These are phyloP conservation scores for Tulasnella sp. DNA, from an alignment of 768 basidiomycete species.

Conservation along the genomic window DNA sequence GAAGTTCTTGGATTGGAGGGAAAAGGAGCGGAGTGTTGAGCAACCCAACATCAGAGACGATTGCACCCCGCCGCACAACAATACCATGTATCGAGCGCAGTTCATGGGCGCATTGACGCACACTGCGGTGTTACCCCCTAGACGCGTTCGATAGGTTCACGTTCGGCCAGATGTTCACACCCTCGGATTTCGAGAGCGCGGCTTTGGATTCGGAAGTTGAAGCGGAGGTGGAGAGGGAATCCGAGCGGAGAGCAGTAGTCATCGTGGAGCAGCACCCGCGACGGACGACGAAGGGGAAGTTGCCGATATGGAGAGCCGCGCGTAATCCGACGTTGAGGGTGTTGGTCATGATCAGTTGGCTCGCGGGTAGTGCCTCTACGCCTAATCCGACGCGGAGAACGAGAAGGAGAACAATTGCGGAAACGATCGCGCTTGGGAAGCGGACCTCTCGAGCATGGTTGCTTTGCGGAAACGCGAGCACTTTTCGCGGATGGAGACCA, in stretches of 20 bases:
- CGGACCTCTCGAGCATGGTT: background rate
- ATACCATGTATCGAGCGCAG: background rate
- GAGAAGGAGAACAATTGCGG: too few species aligned
- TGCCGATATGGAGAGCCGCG: background rate
- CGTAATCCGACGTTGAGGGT: background rate
- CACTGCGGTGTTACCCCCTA: background rate
- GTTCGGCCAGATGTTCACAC: background rate
- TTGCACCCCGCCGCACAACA: background rate
- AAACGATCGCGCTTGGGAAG: background rate
- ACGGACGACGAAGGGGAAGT: background rate
- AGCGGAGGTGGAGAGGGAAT: background rate
- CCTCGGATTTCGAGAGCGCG: background rate
- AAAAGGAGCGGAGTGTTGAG: background rate
- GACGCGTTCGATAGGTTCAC: constrained; percentile 13
- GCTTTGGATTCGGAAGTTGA: background rate
- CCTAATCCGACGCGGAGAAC: background rate
- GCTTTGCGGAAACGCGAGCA: background rate
- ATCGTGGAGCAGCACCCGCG: background rate
- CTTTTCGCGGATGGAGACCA: background rate
- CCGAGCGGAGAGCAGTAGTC: background rate
- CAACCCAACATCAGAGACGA: background rate
- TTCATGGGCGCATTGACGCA: background rate
- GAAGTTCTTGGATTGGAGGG: constrained; percentile 20
- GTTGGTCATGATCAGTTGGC: too few species aligned
- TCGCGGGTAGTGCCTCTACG: background rate